Conservation (phyloP, 2,329 filamentous ascomycete genomes). For the Arthrinium puccinioides region DNA sequence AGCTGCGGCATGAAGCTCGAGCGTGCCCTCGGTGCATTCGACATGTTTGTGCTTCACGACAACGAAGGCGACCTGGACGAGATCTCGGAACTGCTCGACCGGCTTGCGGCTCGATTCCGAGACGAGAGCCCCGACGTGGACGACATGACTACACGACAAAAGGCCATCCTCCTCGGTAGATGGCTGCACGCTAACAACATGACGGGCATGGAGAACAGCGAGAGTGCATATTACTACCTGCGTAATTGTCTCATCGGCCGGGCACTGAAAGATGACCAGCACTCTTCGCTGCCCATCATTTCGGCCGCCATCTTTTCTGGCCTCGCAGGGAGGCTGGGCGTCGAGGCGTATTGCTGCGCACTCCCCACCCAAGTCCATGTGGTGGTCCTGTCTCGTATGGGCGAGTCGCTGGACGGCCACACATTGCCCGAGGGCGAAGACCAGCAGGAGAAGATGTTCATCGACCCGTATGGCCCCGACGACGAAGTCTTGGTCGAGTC, state of each 20-base stretch:
- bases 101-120: constrained; percentile 59
- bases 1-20: constrained; percentile 55
- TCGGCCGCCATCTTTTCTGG: constrained; percentile 82
- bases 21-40: constrained; percentile 71
- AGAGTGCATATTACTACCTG: constrained; percentile 66
- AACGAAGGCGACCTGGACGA: constrained; percentile 67
- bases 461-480: constrained; percentile 72
- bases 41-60: constrained; percentile 78
- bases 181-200: constrained; percentile 66
- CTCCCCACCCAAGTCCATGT: constrained; percentile 83
- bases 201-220: constrained; percentile 59
- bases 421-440: constrained; percentile 30
- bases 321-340: constrained; percentile 64
- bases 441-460: constrained; percentile 57
- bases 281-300: constrained; percentile 79
- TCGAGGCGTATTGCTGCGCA: constrained; percentile 72
- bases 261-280: constrained; percentile 62
- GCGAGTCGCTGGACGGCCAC: constrained; percentile 52
- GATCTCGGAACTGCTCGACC: constrained; percentile 42
- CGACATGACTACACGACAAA: constrained; percentile 53
- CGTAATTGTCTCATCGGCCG: constrained; percentile 85
- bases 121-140: constrained; percentile 40
- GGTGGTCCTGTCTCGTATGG: constrained; percentile 58
- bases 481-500: constrained; percentile 56
- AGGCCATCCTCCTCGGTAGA: constrained; percentile 58